Base-by-base conservation (phyloP, 139 green algal genomes). In the Klebsormidium nitens region DNA sequence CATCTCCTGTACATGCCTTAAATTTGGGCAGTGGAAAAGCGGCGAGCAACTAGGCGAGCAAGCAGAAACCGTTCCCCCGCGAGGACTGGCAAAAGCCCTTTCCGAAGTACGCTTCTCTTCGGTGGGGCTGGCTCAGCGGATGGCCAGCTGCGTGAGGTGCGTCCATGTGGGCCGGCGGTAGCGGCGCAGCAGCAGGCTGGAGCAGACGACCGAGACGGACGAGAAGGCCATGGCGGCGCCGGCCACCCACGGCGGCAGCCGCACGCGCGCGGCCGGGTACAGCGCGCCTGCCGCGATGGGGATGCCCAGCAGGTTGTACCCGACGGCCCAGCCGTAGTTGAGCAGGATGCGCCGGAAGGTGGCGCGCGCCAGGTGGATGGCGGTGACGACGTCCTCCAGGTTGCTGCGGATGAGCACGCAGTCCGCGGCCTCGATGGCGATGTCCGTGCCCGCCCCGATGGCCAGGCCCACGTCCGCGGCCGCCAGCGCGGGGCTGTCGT, bases 301-400 rank as follows among this genome's bases (percentile, higher is more conserved):
- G 44, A 98, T 88, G 76, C 86, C 87, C n/a, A 93, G 37, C 4
- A 92, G 62, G 66, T 99, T 99, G 82, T 97, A 98, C 2, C 81
- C 84, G 77, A 97, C 89, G 0, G 94, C 94, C 84, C 87, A 97
- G 19, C 89, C 52, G 79, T 95, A 98, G 75, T 98, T 98, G 17
- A 86, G 55, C 34, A 74, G 77, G 76, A 98, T 97, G 60, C 93
- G 82, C 39, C 63, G 64, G 71, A 95, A 93, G 5, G 89, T 93
- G 36, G 81, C 81, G 1, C 84, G 75, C 0, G 89, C 91, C 0
- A 98, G 67, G 72, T 97, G 89, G 26, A 98, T 78, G 0, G 91
- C 91, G 0, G 82, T 80, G 5, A 97, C 76, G 26, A 99, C 88
- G 63, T 92, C 88, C 66, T 94, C 86, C 52, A 98, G 69, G 72